Evolutionary conservation across 345 rosid genomes (phyloP).

Genomic region (Hevea brasiliensis): DNA sequence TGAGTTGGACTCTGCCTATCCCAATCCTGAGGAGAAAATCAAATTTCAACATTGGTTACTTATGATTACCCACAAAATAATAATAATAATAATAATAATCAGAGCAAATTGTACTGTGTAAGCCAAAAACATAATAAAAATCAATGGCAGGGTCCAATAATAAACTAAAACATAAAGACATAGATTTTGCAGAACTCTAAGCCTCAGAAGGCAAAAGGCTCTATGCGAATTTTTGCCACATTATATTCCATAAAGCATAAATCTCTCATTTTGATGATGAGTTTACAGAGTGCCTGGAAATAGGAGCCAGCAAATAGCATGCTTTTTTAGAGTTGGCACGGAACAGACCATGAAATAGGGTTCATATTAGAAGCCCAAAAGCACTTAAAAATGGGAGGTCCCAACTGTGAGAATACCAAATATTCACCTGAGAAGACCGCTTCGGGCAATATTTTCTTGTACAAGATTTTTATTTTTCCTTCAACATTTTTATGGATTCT

Average conservation of each 20-base stretch:
- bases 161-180: neutral
- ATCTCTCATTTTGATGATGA: neutral
- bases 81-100: neutral
- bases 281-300: neutral
- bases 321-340: neutral
- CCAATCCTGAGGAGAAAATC: slow-evolving; percentile 47
- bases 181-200: neutral
- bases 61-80: neutral
- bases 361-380: neutral
- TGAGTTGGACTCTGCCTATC: slow-evolving; percentile 56
- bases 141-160: neutral
- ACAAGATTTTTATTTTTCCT: neutral
- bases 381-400: too few species aligned
- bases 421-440: neutral
- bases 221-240: neutral
- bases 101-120: neutral
- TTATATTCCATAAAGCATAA: neutral
- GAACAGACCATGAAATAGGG: neutral
- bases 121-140: neutral
- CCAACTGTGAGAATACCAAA: neutral
- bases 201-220: neutral
- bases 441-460: neutral
- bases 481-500: neutral
- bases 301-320: neutral
- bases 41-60: slow-evolving; percentile 15